phyloP scores from a whole-genome alignment of 2,329 filamentous ascomycete genomes.

The Cordyceps pruinosa region DNA sequence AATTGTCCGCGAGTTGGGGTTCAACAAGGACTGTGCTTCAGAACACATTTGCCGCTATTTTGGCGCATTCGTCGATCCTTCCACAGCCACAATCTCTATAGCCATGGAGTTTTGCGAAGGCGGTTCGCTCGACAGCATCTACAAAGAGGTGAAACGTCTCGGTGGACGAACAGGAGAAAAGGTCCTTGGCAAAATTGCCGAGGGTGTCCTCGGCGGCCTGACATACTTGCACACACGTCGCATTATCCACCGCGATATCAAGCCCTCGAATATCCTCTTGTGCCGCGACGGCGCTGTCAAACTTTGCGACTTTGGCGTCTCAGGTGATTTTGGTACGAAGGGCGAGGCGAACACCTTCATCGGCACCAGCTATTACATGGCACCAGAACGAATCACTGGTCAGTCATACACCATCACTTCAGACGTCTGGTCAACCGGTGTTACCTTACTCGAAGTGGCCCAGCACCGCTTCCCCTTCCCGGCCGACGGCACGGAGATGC shows the following conservation, averaged over 20 bases:
- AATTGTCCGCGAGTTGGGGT: conserved; percentile 90
- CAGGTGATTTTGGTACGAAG: conserved; percentile 95
- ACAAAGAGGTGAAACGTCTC: conserved; percentile 92
- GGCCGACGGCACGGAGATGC: conserved; percentile 91
- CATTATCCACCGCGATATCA: conserved; percentile 98
- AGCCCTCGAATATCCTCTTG: conserved; percentile 92
- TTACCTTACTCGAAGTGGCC: conserved; percentile 96
- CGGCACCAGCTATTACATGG: conserved; percentile 99
- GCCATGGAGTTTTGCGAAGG: conserved; percentile 99
- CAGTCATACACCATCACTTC: conserved; percentile 98
- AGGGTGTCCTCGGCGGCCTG: conserved; percentile 86
- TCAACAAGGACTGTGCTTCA: conserved; percentile 96
- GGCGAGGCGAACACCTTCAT: conserved; percentile 99
- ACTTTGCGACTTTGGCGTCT: conserved; percentile 96
- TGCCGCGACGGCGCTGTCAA: conserved; percentile 92
- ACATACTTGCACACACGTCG: conserved; percentile 93
- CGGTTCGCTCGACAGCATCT: conserved; percentile 91
- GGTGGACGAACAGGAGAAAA: conserved; percentile 95
- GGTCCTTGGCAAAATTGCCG: conserved; percentile 91
- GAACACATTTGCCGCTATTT: conserved; percentile 97
- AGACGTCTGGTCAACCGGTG: conserved; percentile 95
- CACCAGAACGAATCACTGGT: conserved; percentile 92
- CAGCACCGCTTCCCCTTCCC: conserved; percentile 98
- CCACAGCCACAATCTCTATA: conserved; percentile 95
- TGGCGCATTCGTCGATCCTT: conserved; percentile 90